These are phyloP conservation scores for Pythium chondricola DNA, from an alignment of 352 stramenopile genomes.

Conservation along the genomic window DNA sequence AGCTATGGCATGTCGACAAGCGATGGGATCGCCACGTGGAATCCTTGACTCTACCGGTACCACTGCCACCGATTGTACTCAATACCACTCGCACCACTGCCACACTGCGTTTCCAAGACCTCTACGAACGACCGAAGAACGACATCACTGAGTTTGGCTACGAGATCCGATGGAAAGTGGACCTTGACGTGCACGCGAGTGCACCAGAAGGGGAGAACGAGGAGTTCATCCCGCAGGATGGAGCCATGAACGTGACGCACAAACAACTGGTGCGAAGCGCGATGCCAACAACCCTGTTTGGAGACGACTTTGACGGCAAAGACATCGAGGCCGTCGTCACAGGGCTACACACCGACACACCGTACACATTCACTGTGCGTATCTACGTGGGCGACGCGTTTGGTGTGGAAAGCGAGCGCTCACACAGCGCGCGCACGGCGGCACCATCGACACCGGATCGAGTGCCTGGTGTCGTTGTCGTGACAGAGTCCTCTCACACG, in stretches of 20 bases:
- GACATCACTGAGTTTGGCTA: slow-evolving; percentile 69
- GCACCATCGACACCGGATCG: slow-evolving; percentile 30
- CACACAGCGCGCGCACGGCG: slow-evolving; percentile 32
- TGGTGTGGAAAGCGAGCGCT: slow-evolving; percentile 47
- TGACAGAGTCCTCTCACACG: slow-evolving; percentile 10
- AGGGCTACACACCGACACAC: slow-evolving; percentile 43
- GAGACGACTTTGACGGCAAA: slow-evolving; percentile 71
- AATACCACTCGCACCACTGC: slow-evolving; percentile 44
- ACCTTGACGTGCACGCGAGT: slow-evolving; percentile 6
- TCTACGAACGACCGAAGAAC: slow-evolving; percentile 52
- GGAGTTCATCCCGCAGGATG: not conserved
- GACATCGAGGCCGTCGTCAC: slow-evolving; percentile 55
- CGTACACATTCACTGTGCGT: slow-evolving; percentile 71
- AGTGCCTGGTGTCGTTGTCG: slow-evolving; percentile 35
- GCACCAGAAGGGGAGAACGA: not conserved
- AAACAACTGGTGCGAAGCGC: slow-evolving; percentile 44
- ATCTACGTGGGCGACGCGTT: slow-evolving; percentile 50
- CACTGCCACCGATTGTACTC: slow-evolving; percentile 50
- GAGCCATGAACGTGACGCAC: slow-evolving; percentile 47
- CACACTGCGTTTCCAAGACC: slow-evolving; percentile 66
- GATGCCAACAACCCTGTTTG: slow-evolving; percentile 61
- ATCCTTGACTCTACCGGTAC: slow-evolving; percentile 61
- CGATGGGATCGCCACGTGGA: slow-evolving; percentile 60
- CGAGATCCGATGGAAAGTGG: slow-evolving; percentile 41
- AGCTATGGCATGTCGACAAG: slow-evolving; percentile 76